Percentiles rank a stretch among this genome's conserved stretches.
phyloP scores from a whole-genome alignment of 805 yeast species.

The Wickerhamomyces xylosicus region DNA sequence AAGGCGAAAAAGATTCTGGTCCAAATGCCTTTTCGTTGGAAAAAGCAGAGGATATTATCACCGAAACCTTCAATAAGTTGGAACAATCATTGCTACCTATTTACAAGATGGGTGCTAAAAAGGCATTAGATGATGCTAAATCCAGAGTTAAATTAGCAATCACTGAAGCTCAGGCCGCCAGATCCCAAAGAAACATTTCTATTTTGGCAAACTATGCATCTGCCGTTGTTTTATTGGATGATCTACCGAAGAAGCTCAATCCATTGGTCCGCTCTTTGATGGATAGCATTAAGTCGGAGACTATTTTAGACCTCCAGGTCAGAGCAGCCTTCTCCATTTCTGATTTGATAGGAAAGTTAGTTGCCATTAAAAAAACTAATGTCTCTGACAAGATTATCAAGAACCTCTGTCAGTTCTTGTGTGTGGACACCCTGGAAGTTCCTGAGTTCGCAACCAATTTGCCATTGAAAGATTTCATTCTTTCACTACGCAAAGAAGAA shows the following conservation, averaged over 20 bases:
- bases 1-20: conserved; percentile 91
- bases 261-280: conserved; percentile 82
- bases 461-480: conserved; percentile 38
- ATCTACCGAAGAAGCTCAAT: conserved; percentile 79
- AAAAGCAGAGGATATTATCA: conserved; percentile 61
- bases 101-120: conserved; percentile 58
- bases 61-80: conserved; percentile 57
- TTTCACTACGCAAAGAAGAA: conserved; percentile 76
- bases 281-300: conserved; percentile 85
- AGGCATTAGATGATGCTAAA: conserved; percentile 70
- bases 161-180: conserved; percentile 51
- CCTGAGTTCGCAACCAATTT: conserved; percentile 78
- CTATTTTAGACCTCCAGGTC: conserved; percentile 50
- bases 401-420: conserved; percentile 83
- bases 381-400: conserved; percentile 85
- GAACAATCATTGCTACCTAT: conserved; percentile 54
- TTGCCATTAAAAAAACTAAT: conserved; percentile 44
- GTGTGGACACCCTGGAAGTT: conserved; percentile 93
- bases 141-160: conserved; percentile 57
- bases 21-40: conserved; percentile 82
- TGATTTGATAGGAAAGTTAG: conserved; percentile 48
- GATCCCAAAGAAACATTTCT: conserved; percentile 39
- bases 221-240: conserved; percentile 50
- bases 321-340: conserved; percentile 66
- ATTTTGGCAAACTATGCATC: conserved; percentile 72